phyloP scores from a whole-genome alignment of 2,329 filamentous ascomycete genomes.

The Xylariaceae sp. region DNA sequence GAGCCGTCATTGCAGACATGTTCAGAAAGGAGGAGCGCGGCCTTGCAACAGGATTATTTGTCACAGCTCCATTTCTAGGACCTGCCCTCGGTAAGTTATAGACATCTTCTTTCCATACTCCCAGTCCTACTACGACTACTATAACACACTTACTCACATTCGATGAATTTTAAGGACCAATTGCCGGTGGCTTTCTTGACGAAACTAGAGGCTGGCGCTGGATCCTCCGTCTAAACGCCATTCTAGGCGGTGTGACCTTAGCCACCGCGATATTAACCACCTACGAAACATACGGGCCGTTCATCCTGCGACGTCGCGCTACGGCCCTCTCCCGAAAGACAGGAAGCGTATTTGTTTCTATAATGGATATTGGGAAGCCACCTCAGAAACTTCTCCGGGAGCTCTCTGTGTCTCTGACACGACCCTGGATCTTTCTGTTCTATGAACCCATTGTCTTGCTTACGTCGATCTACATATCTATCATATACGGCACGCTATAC shows the following conservation, averaged over 20 bases:
- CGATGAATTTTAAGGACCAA: conserved; percentile 40
- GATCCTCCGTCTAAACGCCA: conserved; percentile 59
- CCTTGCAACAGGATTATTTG: conserved; percentile 44
- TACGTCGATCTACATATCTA: conserved; percentile 60
- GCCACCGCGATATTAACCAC: conserved; percentile 44
- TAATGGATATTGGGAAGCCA: background rate
- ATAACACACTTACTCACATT: background rate
- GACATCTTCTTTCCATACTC: background rate
- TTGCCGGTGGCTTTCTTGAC: conserved; percentile 61
- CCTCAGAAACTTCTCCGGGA: background rate
- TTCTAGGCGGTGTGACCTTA: conserved; percentile 57
- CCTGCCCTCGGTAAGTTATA: background rate
- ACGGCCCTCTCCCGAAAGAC: conserved; percentile 44
- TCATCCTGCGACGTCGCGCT: conserved; percentile 50
- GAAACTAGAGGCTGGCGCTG: conserved; percentile 62
- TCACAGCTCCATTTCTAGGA: background rate
- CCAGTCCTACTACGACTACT: background rate
- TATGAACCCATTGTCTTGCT: conserved; percentile 65
- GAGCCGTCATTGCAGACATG: conserved; percentile 51
- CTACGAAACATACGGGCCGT: conserved; percentile 56
- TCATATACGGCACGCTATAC: conserved; percentile 52
- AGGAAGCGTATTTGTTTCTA: conserved; percentile 46
- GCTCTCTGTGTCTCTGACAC: conserved; percentile 46
- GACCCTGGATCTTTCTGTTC: conserved; percentile 66
- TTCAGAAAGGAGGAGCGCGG: conserved; percentile 45